A percentile compares a stretch with the other conserved stretches of the same genome.
Evolutionary conservation across 2,329 filamentous ascomycete genomes (phyloP).

Genomic region (Incumbomyces delicatus): DNA sequence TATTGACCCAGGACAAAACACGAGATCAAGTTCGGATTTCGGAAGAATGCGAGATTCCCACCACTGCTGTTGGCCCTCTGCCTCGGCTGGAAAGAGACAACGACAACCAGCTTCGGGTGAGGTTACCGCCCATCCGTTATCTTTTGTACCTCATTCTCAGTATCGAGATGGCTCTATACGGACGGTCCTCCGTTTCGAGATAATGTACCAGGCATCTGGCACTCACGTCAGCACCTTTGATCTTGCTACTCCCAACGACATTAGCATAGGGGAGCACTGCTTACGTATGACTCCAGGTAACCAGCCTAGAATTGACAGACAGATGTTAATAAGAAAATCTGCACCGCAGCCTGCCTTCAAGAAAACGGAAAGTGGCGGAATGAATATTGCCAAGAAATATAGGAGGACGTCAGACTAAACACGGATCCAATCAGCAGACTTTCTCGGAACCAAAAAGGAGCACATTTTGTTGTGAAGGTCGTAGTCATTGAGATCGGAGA

Average conservation of each 20-base stretch:
- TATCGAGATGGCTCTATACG: background rate
- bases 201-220: slow-evolving; percentile 8
- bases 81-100: too few relatives aligned
- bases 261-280: slow-evolving; percentile 20
- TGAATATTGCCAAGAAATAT: slow-evolving; percentile 67
- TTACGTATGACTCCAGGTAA: slow-evolving; percentile 77
- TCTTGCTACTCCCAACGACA: background rate
- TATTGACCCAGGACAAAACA: too few relatives aligned
- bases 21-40: too few relatives aligned
- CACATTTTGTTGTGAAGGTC: too few relatives aligned
- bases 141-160: background rate
- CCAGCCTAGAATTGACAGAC: slow-evolving; percentile 66
- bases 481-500: too few relatives aligned
- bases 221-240: background rate
- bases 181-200: slow-evolving; percentile 1
- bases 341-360: slow-evolving; percentile 81
- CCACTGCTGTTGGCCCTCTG: too few relatives aligned
- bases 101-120: too few relatives aligned
- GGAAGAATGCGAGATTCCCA: too few relatives aligned
- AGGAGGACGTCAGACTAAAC: slow-evolving; percentile 15
- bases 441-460: too few relatives aligned
- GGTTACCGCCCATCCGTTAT: too few relatives aligned
- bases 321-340: slow-evolving; percentile 85
- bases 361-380: slow-evolving; percentile 85
- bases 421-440: background rate